Evolutionary conservation across 768 basidiomycete species (phyloP), one percentile per base, ranked within the genome.

Genomic region (Psilocybe azurescens): DNA sequence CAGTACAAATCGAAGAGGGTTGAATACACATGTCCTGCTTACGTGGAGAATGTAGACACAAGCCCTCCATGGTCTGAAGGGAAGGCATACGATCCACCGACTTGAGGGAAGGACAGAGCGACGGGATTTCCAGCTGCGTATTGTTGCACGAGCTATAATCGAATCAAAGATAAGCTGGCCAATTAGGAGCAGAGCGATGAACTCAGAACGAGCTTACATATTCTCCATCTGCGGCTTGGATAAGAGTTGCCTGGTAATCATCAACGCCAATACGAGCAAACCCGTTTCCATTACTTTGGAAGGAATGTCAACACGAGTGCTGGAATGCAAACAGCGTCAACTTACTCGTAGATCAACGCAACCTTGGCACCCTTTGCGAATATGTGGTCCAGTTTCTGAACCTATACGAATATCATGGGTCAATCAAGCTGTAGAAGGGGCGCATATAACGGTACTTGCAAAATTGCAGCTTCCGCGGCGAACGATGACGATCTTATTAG

Each of bases 161-260:
- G n/a, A 29, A 6, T 7, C 47, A 53, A 46, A 48, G 28, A 52
- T 63, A 7, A 62, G 33, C 4, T n/a, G n/a, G n/a, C n/a, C 5
- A 9, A 9, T 9, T 33, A 9, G 33, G 9, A 33, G 33, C 4
- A 33, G 33, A 33, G 33, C 11, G 53, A 3, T n/a, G n/a, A n/a
- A 14, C 9, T 9, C 20, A n/a, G 24, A 24, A 24, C n/a, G 24
- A n/a, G 75, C 82, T 69, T 61, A 86, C 84, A 71, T 82, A 85
- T 69, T 75, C 78, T 33, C 87, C 87, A 70, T 86, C 85, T 0
- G 74, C 79, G 11, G 83, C 80, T 62, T 83, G 83, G 53, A 88
- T 87, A 18, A 86, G 71, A 0, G 81, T 73, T 9, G 82, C 79
- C 8, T 73, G 76, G 72, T 81, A 85, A 62, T 79, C 74, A 16